Base-by-base conservation (phyloP, 441 rosid species). In the Daphne laureola region DNA sequence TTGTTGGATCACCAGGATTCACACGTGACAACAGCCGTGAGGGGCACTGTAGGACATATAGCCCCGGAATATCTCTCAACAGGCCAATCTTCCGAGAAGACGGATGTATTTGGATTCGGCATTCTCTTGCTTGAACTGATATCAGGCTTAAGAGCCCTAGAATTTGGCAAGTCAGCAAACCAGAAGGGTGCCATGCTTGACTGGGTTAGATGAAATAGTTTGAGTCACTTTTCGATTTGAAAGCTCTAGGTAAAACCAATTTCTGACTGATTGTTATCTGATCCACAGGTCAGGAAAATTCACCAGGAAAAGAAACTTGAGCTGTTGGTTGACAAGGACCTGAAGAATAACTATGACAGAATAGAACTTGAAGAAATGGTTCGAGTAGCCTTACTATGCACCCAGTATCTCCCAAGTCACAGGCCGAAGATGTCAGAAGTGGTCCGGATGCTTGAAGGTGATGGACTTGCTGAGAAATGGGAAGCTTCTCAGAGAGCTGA, bases 391-490 rank as follows among this genome's bases (percentile, higher is more conserved):
- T 78, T 93, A 27, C 64, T 90, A 36, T 82, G 96, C 46, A 90
- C 93, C 12, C 90, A 93, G 35, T 78, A 82, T 67, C 82, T 75
- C 70, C 97, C 94, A 0, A 69, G 79, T 49, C 78, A 79, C 18
- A 82, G 96, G 67, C 97, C 97, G 0, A 94, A 81, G 60, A 94
- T 90, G 97, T 90, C 97, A 0, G 96, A 94, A 76, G 96, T 85
- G 41, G 92, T 90, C 14, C 71, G 96, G 55, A 93, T 93, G 97
- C 85, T 93, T 0, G 93, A 93, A 80, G 97, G 97, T 0, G 99
- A 90, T 36, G 97, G 97, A 12, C 87, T 93, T 0, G 97, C 88
- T 2, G 95, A 93, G 65, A 93, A 78, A 75, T 85, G 97, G 97
- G 97, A 90, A 74, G 96, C 99, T 65, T 78, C 96, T 53, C 97